Evolutionary conservation across 371 early-diverging fungal genomes (phyloP), one percentile per base, ranked within the genome.

Genomic region (Mortierella polycephala): DNA sequence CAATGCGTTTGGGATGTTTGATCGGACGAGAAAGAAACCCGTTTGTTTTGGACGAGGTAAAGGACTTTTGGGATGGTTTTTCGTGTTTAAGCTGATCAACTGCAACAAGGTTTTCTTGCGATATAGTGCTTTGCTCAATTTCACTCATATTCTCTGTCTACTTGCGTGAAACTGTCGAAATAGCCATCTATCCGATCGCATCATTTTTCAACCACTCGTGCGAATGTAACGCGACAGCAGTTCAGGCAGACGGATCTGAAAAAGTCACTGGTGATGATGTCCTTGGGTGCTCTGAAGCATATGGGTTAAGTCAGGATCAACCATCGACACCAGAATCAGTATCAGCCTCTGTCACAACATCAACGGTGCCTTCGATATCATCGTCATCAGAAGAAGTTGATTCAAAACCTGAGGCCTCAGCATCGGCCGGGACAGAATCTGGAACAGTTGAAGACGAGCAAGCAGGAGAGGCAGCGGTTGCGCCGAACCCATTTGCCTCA

Each of bases 1-100:
- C 30, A 79, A 79, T 62, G 73, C 73, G 2, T 79, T 79, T 62
- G 80, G 80, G 18, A 79, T 79, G 80, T 79, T 79, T 73, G 80
- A 79, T 47, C 65, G 80, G 6, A 12, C 63, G 2, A 72, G 60
- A 20, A 79, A 57, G 41, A 72, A 79, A 12, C 62, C 57, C 16
- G 58, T 79, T 30, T 79, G 80, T 57, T 79, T 79, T 42, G 80
- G 80, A 40, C 65, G 80, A 66, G 80, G 80, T 79, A 66, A 64
- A 8, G 9, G n/a, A 41, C 52, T 3, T 10, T 11, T 13, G 44
- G 18, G 23, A 13, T 5, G 53, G 10, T n/a, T 46, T 12, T 8
- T 40, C 20, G 12, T 30, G 2, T 16, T 37, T 8, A 49, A 7
- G 11, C 30, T 2, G 30, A 30, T 30, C 30, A 30, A 30, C 30